Conservation (phyloP, 2,329 filamentous ascomycete genomes). For the Aureobasidium musti region DNA sequence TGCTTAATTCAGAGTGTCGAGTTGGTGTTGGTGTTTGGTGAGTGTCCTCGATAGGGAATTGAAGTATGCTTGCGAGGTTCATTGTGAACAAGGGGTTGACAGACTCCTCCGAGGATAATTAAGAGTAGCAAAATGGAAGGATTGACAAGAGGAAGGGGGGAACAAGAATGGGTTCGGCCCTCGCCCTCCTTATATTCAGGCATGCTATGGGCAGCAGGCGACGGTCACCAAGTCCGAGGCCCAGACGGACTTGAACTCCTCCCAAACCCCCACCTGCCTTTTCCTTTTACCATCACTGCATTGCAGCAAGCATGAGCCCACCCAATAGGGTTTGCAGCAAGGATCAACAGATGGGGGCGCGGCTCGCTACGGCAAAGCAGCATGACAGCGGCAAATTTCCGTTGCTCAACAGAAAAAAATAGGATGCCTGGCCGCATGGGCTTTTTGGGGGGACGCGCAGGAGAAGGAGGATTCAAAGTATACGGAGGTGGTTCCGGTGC, state of each 20-base stretch:
- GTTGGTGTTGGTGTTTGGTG: neutral
- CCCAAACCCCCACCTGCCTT: neutral
- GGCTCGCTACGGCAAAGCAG: neutral
- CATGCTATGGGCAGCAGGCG: neutral
- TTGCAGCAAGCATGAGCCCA: too few relatives aligned
- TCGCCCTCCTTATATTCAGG: neutral
- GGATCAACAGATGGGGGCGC: neutral
- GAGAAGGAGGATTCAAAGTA: neutral
- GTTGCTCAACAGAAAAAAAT: neutral
- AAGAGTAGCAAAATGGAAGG: neutral
- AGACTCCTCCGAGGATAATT: neutral
- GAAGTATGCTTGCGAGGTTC: slow-evolving; percentile 15
- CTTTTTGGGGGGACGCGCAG: neutral
- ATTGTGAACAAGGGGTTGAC: neutral
- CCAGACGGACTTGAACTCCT: neutral
- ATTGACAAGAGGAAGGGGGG: neutral
- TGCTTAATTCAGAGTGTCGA: neutral
- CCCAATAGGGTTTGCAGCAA: neutral
- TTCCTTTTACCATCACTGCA: neutral
- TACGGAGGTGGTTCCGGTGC: neutral
- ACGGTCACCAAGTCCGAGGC: neutral
- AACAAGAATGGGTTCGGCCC: neutral
- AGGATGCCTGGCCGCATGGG: neutral
- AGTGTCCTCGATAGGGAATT: neutral
- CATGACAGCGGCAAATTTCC: neutral